Percentiles rank a stretch among this genome's conserved stretches.
phyloP scores from a whole-genome alignment of 345 rosid species.

The Eucalyptus erythrocorys region DNA sequence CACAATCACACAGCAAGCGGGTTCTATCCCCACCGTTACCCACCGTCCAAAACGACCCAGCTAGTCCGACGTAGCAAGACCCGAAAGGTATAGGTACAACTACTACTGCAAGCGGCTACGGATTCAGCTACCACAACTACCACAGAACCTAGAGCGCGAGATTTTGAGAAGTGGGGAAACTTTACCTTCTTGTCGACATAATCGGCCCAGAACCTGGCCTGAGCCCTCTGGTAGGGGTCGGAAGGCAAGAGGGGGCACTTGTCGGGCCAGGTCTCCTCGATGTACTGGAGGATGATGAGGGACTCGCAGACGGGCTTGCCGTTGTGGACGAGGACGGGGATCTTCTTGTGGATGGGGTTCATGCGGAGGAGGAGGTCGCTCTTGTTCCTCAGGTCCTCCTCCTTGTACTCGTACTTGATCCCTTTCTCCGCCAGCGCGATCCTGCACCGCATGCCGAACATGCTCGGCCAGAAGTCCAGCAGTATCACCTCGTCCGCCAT shows the following conservation, averaged over 20 bases:
- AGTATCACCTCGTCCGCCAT: slow-evolving; percentile 2
- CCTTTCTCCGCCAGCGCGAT: slow-evolving; percentile 12
- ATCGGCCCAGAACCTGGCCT: slow-evolving; percentile 21
- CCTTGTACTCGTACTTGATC: slow-evolving; percentile 2
- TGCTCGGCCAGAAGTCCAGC: slow-evolving; percentile 18
- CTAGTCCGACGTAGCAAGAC: neutral
- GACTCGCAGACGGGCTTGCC: neutral
- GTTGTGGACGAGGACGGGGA: neutral
- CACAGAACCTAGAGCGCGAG: neutral
- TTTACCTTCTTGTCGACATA: slow-evolving; percentile 15
- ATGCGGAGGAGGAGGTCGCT: neutral
- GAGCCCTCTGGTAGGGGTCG: slow-evolving; percentile 10
- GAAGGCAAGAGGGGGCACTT: neutral
- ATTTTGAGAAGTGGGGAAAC: neutral
- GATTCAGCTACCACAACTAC: neutral
- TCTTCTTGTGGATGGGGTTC: neutral
- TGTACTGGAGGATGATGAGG: neutral
- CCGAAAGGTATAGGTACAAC: neutral
- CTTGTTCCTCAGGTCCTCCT: slow-evolving; percentile 11
- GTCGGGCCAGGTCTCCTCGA: slow-evolving; percentile 4
- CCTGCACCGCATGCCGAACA: slow-evolving; percentile 12
- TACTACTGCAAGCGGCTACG: neutral
- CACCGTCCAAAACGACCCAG: neutral
- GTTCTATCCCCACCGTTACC: neutral
- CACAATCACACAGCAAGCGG: neutral